Percentiles rank a stretch among this genome's conserved stretches.
Evolutionary conservation across 345 rosid genomes (phyloP).

Genomic region (Geranium brycei): DNA sequence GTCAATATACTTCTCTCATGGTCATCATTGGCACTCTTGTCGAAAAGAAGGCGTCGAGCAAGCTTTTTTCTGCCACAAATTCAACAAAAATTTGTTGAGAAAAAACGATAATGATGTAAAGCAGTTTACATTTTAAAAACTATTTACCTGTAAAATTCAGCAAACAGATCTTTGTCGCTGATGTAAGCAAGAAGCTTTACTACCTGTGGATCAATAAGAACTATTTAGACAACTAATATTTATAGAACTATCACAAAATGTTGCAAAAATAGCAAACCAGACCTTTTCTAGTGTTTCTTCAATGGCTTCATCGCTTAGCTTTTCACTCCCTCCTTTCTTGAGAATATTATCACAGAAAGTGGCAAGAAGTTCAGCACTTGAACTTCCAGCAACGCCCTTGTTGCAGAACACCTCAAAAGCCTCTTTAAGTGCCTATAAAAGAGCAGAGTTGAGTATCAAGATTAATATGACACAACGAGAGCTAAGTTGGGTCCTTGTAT

Average conservation of each 20-base stretch:
- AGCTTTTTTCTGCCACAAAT: slow-evolving; percentile 50
- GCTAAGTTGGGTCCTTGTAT: background rate
- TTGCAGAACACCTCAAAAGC: slow-evolving; percentile 60
- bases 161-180: slow-evolving; percentile 77
- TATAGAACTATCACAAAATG: background rate
- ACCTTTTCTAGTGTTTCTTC: slow-evolving; percentile 71
- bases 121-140: background rate
- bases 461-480: background rate
- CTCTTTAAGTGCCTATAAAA: slow-evolving; percentile 50
- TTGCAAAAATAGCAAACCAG: background rate
- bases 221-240: background rate
- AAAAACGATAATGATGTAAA: background rate
- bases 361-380: slow-evolving; percentile 56
- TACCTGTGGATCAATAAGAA: slow-evolving; percentile 36
- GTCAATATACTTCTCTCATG: slow-evolving; percentile 71
- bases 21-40: slow-evolving; percentile 56
- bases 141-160: slow-evolving; percentile 62
- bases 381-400: slow-evolving; percentile 44
- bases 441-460: background rate
- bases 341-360: slow-evolving; percentile 57
- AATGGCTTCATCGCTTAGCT: slow-evolving; percentile 52
- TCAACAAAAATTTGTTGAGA: background rate
- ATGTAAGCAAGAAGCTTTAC: slow-evolving; percentile 81
- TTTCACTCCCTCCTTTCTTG: slow-evolving; percentile 62
- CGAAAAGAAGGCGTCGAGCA: slow-evolving; percentile 48